These are phyloP conservation scores for Nepenthes mirabilis DNA, from an alignment of 148 eudicot genomes.

Conservation along the genomic window DNA sequence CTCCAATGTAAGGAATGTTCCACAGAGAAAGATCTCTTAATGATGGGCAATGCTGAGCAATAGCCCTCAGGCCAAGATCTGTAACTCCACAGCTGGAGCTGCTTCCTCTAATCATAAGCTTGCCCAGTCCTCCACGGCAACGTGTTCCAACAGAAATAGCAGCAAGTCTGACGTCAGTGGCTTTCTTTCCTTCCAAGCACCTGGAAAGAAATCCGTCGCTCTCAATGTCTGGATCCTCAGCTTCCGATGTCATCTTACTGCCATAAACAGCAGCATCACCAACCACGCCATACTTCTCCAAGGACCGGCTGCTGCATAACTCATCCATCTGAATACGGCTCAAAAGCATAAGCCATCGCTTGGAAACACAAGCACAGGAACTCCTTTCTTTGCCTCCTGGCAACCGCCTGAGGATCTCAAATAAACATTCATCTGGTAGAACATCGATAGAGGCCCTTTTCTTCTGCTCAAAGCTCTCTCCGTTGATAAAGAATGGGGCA, in stretches of 20 bases:
- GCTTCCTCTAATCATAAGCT: slow-evolving; percentile 57
- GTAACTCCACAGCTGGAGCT: slow-evolving; percentile 41
- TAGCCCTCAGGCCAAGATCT: slow-evolving; percentile 54
- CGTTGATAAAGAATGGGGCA: slow-evolving; percentile 31
- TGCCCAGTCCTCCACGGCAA: slow-evolving; percentile 67
- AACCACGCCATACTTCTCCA: too few species aligned
- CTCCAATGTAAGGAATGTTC: slow-evolving; percentile 54
- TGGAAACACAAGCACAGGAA: slow-evolving; percentile 53
- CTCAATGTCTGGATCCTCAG: slow-evolving; percentile 24
- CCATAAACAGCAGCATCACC: too few species aligned
- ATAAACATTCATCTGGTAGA: slow-evolving; percentile 86
- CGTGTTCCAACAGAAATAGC: slow-evolving; percentile 70
- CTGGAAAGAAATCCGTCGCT: slow-evolving; percentile 61
- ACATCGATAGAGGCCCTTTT: slow-evolving; percentile 42
- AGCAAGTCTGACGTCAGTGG: slow-evolving; percentile 86
- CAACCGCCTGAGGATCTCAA: slow-evolving; percentile 72
- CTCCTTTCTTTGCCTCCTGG: slow-evolving; percentile 60
- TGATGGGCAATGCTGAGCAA: slow-evolving; percentile 69
- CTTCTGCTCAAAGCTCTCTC: slow-evolving; percentile 16
- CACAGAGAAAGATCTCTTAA: slow-evolving; percentile 56
- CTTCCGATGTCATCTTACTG: slow-evolving; percentile 5
- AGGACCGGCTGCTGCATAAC: slow-evolving; percentile 5
- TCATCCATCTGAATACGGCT: slow-evolving; percentile 54
- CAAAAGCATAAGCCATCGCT: slow-evolving; percentile 68
- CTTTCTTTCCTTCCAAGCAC: slow-evolving; percentile 74